Conservation (phyloP, 768 basidiomycete species). For the Pholiota microspora region DNA sequence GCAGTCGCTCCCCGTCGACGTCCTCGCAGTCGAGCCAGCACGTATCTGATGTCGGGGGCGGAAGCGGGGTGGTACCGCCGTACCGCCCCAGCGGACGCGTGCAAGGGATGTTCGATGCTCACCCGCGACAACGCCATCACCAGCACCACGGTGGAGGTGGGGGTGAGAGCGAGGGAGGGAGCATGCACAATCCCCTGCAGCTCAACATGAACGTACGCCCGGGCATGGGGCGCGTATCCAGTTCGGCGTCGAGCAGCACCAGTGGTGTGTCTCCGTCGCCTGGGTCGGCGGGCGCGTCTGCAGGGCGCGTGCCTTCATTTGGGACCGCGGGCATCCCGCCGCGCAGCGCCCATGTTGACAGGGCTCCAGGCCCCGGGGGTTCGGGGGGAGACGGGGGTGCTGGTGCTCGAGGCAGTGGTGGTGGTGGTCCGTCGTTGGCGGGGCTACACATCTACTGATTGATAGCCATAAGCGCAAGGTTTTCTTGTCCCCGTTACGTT, state of each 20-base stretch:
- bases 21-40: conserved; percentile 30
- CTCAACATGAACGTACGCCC: conserved; percentile 18
- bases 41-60: conserved; percentile 5
- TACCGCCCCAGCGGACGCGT: conserved; percentile 26
- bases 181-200: conserved; percentile 18
- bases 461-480: not conserved
- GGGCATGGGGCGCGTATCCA: conserved; percentile 13
- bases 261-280: conserved; percentile 13
- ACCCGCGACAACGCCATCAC: not conserved
- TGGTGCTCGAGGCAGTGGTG: not conserved
- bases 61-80: conserved; percentile 13
- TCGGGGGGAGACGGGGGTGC: not conserved
- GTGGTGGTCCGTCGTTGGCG: conserved; percentile 15
- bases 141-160: conserved; percentile 12
- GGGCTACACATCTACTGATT: conserved; percentile 19
- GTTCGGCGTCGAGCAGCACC: conserved; percentile 15
- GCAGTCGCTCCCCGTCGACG: conserved; percentile 29
- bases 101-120: conserved; percentile 20
- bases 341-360: not conserved
- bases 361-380: not conserved
- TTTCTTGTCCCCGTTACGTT: no score
- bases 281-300: conserved; percentile 2
- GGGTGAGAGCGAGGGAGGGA: no score
- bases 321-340: not conserved
- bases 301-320: not conserved